Conservation (phyloP, 352 stramenopile genomes). For the Peronospora belbahrii region DNA sequence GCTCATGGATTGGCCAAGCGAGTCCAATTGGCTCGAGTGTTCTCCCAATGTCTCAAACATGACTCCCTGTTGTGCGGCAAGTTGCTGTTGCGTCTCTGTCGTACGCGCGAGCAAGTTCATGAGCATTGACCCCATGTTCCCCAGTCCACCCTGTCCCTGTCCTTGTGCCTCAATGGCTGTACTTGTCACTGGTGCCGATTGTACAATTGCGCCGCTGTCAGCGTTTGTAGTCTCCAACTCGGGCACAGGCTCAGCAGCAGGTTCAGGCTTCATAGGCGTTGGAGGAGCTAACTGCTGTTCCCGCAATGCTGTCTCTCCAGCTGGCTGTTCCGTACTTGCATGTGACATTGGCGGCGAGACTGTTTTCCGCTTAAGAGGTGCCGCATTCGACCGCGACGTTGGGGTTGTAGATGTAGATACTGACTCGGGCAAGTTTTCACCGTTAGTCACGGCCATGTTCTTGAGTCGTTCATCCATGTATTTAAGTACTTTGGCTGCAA, state of each 20-base stretch:
- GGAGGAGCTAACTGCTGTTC: conserved; percentile 33
- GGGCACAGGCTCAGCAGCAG: conserved; percentile 3
- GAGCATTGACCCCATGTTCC: conserved; percentile 85
- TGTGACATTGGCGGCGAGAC: conserved; percentile 23
- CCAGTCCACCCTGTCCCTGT: conserved; percentile 50
- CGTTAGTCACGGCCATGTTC: conserved; percentile 25
- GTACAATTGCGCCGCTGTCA: conserved; percentile 37
- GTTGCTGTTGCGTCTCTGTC: conserved; percentile 81
- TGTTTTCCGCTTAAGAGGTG: conserved; percentile 14
- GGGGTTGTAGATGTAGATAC: conserved; percentile 19
- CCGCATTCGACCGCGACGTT: conserved; percentile 16
- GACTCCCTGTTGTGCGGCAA: conserved; percentile 74
- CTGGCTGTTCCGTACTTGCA: conserved; percentile 32
- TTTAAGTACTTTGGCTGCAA: conserved; percentile 81
- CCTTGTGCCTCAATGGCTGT: conserved; percentile 60
- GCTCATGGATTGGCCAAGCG: conserved; percentile 62
- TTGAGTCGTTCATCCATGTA: conserved; percentile 84
- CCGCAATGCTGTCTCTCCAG: conserved; percentile 47
- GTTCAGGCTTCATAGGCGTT: conserved; percentile 29
- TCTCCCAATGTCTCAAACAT: conserved; percentile 85
- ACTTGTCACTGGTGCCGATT: conserved; percentile 32
- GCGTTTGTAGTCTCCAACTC: conserved; percentile 14
- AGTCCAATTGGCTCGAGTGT: conserved; percentile 74
- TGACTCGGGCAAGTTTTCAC: conserved; percentile 7
- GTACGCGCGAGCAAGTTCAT: conserved; percentile 81